A percentile compares a stretch with the other conserved stretches of the same genome.
Conservation (phyloP, 1,284 basidiomycete species). For the Fomitopsis pinicola region DNA sequence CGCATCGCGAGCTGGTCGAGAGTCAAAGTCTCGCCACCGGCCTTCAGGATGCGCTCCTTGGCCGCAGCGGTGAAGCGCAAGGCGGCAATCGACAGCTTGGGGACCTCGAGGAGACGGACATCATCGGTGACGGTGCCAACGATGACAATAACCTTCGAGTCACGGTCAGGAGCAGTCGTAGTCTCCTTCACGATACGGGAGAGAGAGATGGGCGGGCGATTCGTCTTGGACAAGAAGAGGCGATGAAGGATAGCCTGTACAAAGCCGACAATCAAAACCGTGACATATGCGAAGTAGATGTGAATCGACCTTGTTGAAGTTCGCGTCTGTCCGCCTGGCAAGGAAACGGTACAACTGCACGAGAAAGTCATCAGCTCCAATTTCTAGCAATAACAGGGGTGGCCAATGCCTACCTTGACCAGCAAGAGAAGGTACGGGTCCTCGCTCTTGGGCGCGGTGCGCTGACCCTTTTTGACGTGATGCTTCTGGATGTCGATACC, state of each 20-base stretch:
- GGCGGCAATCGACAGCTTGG: conserved; percentile 93
- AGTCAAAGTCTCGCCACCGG: conserved; percentile 93
- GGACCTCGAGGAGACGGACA: conserved; percentile 82
- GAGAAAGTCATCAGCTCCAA: not conserved
- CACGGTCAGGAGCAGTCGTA: conserved; percentile 60
- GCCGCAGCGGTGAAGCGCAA: conserved; percentile 94
- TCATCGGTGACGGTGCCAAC: conserved; percentile 97
- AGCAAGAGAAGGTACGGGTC: conserved; percentile 98
- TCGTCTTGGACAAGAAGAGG: conserved; percentile 96
- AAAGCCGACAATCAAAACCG: conserved; percentile 8
- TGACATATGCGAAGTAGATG: not conserved
- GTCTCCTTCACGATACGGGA: conserved; percentile 88
- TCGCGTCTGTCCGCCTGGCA: conserved; percentile 92
- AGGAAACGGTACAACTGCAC: conserved; percentile 96
- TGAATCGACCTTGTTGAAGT: conserved; percentile 87
- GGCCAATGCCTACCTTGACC: conserved; percentile 74
- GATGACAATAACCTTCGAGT: conserved; percentile 83
- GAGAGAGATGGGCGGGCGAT: conserved; percentile 95
- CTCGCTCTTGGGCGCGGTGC: conserved; percentile 96
- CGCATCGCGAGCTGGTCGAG: conserved; percentile 96
- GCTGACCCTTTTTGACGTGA: conserved; percentile 98
- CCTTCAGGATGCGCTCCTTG: conserved; percentile 91
- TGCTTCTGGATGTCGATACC: conserved; percentile 98
- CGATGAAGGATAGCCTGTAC: conserved; percentile 87
- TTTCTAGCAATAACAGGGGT: not conserved